Evolutionary conservation across 805 yeast species (phyloP), one percentile per base, ranked within the genome.

Genomic region (Myxozyma neglecta): DNA sequence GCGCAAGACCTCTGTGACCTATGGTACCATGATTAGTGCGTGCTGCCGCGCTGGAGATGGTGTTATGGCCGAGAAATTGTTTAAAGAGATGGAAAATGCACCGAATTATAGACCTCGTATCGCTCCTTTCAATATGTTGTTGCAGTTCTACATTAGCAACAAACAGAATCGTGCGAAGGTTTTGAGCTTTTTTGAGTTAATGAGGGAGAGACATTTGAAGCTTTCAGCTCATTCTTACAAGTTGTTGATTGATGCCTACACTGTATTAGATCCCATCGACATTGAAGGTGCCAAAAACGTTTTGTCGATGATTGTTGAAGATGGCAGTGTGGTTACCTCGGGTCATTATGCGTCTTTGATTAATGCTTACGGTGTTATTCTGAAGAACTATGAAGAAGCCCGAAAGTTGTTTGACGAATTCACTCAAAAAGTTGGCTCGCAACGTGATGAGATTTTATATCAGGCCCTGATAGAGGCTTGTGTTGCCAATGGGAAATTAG

Each of bases 181-280:
- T 1, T 60, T 74, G 43, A 60, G 70, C 6, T 68, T 71, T 40
- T 75, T 73, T 48, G 64, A 65, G 7, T 65, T 70, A 66, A 68
- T 77, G 60, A 58, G 70, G 11, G 46, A 43, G 16, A 44, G 60
- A 7, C 46, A 60, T 5, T 49, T 68, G 6, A 54, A 64, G 40
- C 78, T 77, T 4, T 71, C 78, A 2, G 65, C 77, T 1, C 74
- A 70, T 53, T 75, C 80, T n/a, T 79, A 77, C 69, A 73, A 73
- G 62, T 70, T 79, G 39, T 60, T 77, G 46, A 78, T 78, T 63
- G 77, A 74, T 67, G 53, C 75, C 67, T 73, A 71, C 69, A 65
- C 71, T 61, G 56, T 69, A 4, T 59, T 76, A 14, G 70, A 71
- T 47, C 74, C 77, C 5, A 60, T 70, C 9, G 72, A 75, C 53